These are phyloP conservation scores for Colletotrichum sp. DNA, from an alignment of 2,329 filamentous ascomycete species.

Conservation along the genomic window DNA sequence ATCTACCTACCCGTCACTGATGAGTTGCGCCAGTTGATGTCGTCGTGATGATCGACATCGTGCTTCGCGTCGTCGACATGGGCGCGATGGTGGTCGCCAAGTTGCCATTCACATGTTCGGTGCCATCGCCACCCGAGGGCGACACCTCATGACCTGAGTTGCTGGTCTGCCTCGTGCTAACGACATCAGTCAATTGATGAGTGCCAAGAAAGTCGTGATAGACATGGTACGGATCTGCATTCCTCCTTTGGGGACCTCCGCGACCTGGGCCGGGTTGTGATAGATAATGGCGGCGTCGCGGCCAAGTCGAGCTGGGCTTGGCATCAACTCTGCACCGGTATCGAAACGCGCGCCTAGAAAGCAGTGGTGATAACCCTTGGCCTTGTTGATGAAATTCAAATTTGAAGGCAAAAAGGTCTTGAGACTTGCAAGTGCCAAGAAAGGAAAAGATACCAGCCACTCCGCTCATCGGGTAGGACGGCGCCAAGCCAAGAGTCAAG, in stretches of 20 bases:
- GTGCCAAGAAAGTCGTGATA: not conserved
- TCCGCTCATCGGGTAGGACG: not conserved
- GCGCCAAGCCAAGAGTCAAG: not conserved
- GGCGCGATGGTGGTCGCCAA: not conserved
- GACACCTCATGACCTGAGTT: not conserved
- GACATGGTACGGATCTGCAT: not conserved
- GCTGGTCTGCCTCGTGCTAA: not conserved
- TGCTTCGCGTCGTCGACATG: not conserved
- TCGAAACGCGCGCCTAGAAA: not conserved
- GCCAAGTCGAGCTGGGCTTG: constrained; percentile 6
- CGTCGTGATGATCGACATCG: not conserved
- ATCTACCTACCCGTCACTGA: not conserved
- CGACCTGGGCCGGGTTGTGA: not conserved
- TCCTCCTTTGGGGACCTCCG: not conserved
- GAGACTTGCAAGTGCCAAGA: not conserved
- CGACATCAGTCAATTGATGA: not conserved
- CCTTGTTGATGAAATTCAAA: not conserved
- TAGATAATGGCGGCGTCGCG: not conserved
- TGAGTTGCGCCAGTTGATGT: not conserved
- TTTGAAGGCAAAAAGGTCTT: not conserved
- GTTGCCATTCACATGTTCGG: not conserved
- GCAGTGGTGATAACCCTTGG: no score
- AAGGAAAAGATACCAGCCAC: not conserved
- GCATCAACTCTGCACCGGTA: not conserved
- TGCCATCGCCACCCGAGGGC: not conserved